A percentile compares a stretch with the other conserved stretches of the same genome.
Evolutionary conservation across 306 rosid genomes (phyloP).

Genomic region (Ceratonia siliqua): DNA sequence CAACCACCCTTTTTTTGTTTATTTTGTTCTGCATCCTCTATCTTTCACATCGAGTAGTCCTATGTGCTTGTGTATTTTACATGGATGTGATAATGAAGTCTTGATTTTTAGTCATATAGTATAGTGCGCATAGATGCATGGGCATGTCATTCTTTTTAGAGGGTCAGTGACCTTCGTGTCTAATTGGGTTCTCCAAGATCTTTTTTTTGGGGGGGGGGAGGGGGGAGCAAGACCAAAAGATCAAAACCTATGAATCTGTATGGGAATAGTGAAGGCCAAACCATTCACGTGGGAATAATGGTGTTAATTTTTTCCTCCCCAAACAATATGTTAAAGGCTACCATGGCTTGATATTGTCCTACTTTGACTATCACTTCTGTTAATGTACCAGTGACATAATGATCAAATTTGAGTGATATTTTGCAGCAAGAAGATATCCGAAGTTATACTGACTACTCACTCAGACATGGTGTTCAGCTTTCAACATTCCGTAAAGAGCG

Average conservation of each 20-base stretch:
- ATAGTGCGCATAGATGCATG: constrained; percentile 9
- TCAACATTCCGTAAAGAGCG: constrained; percentile 93
- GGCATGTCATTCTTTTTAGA: background rate
- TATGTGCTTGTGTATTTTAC: constrained; percentile 23
- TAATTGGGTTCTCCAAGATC: background rate
- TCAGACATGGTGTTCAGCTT: constrained; percentile 82
- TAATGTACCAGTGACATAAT: constrained; percentile 4
- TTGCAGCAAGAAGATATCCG: constrained; percentile 97
- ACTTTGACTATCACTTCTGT: constrained; percentile 5
- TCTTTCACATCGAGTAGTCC: background rate
- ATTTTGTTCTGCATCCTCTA: background rate
- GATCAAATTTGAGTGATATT: constrained; percentile 38
- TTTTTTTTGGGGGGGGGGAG: background rate
- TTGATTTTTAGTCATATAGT: constrained; percentile 8
- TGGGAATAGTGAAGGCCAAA: background rate
- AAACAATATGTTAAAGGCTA: background rate
- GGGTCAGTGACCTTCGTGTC: constrained; percentile 12
- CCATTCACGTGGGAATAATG: background rate
- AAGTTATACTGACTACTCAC: constrained; percentile 78
- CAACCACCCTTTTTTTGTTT: background rate
- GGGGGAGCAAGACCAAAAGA: background rate
- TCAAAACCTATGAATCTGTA: background rate
- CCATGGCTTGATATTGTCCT: constrained; percentile 18
- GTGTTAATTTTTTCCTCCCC: background rate
- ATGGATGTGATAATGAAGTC: background rate